Conservation (phyloP, 345 rosid genomes). For the Cardamine chenopodiifolia region DNA sequence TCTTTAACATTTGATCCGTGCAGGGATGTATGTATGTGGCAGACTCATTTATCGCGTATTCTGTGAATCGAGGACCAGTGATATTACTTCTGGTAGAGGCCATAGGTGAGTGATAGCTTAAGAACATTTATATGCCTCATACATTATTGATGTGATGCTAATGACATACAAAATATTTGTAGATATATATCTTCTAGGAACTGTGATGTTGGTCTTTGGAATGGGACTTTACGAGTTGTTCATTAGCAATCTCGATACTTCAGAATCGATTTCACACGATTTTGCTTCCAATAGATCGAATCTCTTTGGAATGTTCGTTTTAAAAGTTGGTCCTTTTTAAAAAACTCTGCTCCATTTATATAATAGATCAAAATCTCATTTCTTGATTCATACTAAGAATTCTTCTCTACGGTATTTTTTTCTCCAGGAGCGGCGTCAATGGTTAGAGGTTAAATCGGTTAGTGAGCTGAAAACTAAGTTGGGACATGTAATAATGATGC, state of each 20-base stretch:
- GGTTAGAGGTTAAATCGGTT: slow-evolving; percentile 81
- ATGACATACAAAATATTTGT: slow-evolving; percentile 22
- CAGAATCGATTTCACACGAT: slow-evolving; percentile 49
- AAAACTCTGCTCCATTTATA: not conserved
- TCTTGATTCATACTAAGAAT: slow-evolving; percentile 1
- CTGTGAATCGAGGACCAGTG: slow-evolving; percentile 60
- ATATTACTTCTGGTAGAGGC: slow-evolving; percentile 81
- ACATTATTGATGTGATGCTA: not conserved
- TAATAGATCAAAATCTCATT: not conserved
- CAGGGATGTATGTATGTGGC: slow-evolving; percentile 77
- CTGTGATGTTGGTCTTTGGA: slow-evolving; percentile 95
- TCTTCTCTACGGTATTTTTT: not conserved
- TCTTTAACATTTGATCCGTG: slow-evolving; percentile 26
- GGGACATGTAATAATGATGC: slow-evolving; percentile 97
- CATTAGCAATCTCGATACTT: slow-evolving; percentile 72
- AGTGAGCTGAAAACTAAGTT: slow-evolving; percentile 83
- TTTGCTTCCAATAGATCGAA: slow-evolving; percentile 50
- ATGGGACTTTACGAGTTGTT: slow-evolving; percentile 96
- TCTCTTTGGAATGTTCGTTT: slow-evolving; percentile 74
- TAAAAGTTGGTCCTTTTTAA: slow-evolving; percentile 52
- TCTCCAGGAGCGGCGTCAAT: slow-evolving; percentile 74
- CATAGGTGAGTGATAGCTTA: slow-evolving; percentile 56
- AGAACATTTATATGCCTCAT: not conserved
- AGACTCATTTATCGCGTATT: slow-evolving; percentile 60
- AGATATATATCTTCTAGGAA: slow-evolving; percentile 92